These are phyloP conservation scores for Trametes villosa DNA, from an alignment of 768 basidiomycete species.

Conservation along the genomic window DNA sequence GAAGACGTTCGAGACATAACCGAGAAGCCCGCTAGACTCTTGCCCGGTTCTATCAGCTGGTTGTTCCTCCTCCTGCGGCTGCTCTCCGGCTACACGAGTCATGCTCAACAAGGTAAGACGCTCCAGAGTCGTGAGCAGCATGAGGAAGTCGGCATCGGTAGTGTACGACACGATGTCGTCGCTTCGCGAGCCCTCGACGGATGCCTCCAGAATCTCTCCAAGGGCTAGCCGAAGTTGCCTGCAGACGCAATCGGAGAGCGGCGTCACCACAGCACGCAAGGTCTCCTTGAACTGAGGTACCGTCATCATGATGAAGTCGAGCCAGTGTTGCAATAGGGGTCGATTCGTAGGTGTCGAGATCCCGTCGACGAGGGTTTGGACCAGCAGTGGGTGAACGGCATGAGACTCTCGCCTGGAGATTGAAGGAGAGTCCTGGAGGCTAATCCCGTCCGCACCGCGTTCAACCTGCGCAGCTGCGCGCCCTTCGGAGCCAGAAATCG, in stretches of 20 bases:
- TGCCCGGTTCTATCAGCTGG: slow-evolving; percentile 54
- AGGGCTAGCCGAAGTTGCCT: slow-evolving; percentile 65
- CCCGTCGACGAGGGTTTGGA: slow-evolving; percentile 82
- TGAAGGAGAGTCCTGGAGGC: slow-evolving; percentile 14
- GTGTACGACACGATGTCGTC: slow-evolving; percentile 52
- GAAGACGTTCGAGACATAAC: slow-evolving; percentile 92
- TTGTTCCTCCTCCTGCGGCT: slow-evolving; percentile 60
- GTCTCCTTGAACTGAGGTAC: slow-evolving; percentile 82
- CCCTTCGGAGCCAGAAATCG: slow-evolving; percentile 44
- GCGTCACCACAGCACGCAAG: slow-evolving; percentile 65
- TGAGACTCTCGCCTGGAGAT: slow-evolving; percentile 43
- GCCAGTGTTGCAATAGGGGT: slow-evolving; percentile 90
- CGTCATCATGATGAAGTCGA: slow-evolving; percentile 94
- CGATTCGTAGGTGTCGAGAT: slow-evolving; percentile 71
- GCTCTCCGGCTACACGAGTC: slow-evolving; percentile 55
- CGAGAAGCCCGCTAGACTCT: slow-evolving; percentile 73
- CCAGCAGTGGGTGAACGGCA: slow-evolving; percentile 69
- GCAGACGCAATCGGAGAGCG: slow-evolving; percentile 81
- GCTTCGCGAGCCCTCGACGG: slow-evolving; percentile 40
- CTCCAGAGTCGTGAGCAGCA: slow-evolving; percentile 85
- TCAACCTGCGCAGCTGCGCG: slow-evolving; percentile 7
- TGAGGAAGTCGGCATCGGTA: slow-evolving; percentile 82
- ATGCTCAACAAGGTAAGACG: slow-evolving; percentile 77
- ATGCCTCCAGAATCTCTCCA: slow-evolving; percentile 54
- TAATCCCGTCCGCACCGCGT: slow-evolving; percentile 14